phyloP scores from a whole-genome alignment of 495 filamentous ascomycete genomes.

The Podospora anserina region DNA sequence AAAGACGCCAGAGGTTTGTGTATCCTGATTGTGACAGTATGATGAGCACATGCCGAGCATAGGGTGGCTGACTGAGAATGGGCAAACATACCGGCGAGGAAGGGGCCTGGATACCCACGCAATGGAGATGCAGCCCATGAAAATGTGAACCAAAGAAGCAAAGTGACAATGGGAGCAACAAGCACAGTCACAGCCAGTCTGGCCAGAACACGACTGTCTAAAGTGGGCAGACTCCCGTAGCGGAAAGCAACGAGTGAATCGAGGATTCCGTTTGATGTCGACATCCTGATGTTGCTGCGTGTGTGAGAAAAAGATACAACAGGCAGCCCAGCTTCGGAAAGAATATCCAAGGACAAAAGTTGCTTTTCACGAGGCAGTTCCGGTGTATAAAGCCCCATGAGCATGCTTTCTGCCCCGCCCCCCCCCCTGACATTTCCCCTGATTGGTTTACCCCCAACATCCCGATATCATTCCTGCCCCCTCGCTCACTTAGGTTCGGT shows the following conservation, averaged over 20 bases:
- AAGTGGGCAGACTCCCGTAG: neutral
- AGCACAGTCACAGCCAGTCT: neutral
- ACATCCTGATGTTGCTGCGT: neutral
- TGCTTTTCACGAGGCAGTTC: neutral
- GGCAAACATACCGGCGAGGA: slow-evolving; percentile 17
- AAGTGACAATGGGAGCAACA: slow-evolving; percentile 10
- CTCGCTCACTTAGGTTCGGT: neutral
- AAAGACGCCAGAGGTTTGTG: slow-evolving; percentile 42
- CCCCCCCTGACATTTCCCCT: neutral
- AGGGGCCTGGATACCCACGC: slow-evolving; percentile 19
- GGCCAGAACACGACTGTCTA: neutral
- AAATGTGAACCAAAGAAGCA: neutral
- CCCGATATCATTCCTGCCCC: neutral
- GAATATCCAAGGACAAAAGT: neutral
- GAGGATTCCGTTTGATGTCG: neutral
- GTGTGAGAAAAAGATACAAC: neutral
- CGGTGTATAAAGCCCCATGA: neutral
- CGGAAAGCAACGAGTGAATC: neutral
- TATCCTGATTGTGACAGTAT: slow-evolving; percentile 19
- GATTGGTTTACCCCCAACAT: neutral
- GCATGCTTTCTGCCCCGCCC: neutral
- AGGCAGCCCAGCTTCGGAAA: neutral
- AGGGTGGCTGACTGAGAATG: neutral
- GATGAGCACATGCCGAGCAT: neutral
- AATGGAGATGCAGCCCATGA: slow-evolving; percentile 5